Evolutionary conservation across 2,329 filamentous ascomycete species (phyloP), one percentile per base, ranked within the genome.

Genomic region (Thelonectria rubi): DNA sequence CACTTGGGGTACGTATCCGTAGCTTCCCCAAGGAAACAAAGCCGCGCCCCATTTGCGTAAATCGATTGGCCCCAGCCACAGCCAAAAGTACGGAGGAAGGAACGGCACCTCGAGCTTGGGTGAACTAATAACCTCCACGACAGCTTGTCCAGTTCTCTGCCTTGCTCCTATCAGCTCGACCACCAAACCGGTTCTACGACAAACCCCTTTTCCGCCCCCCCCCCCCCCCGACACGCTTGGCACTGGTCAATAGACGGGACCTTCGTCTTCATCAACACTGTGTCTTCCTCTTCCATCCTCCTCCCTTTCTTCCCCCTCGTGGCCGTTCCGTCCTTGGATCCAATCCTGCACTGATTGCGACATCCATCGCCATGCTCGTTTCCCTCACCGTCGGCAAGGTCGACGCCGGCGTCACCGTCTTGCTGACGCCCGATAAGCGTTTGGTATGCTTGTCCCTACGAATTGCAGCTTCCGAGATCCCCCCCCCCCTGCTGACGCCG

Each of bases 321-420:
- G 43, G 37, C 55, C 53, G 47, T n/a, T 37, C 45, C 50, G 37
- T 34, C 55, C 43, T 26, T 54, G 21, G 48, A 21, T 49, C 59
- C 54, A 45, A 30, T 26, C 46, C 57, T 46, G 47, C 51, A 52
- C 20, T 49, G 46, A 39, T 66, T 67, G 63, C 64, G 57, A 65
- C 55, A 52, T 24, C 24, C 52, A 57, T 58, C 70, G 85, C 76
- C 52, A 98, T 99, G 95, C 86, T 98, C 75, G 92, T 99, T 80
- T 98, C 95, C 69, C 86, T 99, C 76, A 98, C 94, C 52, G 95
- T 99, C 79, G 95, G 95, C 84, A 99, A 99, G 83, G 95, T 99
- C 80, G 95, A 99, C 80, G 95, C 95, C 73, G 95, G 95, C 80
- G 94, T 99, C 76, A 97, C 95, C 51, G 95, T 99, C 65, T 89